Conservation (phyloP, 1,139 yeast species). For the Magnusiomyces starmeri region DNA sequence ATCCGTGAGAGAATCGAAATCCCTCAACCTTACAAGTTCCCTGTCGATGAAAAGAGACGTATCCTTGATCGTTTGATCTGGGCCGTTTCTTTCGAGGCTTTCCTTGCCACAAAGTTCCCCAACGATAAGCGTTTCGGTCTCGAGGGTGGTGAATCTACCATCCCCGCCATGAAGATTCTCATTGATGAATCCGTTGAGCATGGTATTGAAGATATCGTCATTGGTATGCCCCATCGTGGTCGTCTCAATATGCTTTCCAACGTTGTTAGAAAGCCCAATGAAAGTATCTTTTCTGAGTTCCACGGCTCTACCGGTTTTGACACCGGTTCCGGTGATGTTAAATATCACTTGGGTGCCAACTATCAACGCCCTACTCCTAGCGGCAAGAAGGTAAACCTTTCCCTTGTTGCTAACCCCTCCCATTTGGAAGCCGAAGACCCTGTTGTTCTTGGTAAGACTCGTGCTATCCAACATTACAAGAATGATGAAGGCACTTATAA, state of each 20-base stretch:
- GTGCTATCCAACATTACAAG: conserved; percentile 92
- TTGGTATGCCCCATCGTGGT: conserved; percentile 99
- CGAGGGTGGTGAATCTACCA: conserved; percentile 95
- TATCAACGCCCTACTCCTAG: conserved; percentile 98
- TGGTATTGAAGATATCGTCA: conserved; percentile 92
- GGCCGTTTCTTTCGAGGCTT: conserved; percentile 90
- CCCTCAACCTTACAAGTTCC: conserved; percentile 77
- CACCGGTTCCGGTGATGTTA: conserved; percentile 96
- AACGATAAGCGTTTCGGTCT: conserved; percentile 97
- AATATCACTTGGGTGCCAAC: conserved; percentile 98
- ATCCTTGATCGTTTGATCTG: conserved; percentile 94
- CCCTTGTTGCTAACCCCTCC: conserved; percentile 96
- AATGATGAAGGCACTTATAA: conserved; percentile 72
- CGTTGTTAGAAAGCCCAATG: conserved; percentile 97
- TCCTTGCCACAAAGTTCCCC: conserved; percentile 91
- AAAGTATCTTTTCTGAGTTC: conserved; percentile 93
- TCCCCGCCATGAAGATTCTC: conserved; percentile 94
- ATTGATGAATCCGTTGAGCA: conserved; percentile 89
- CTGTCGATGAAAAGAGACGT: conserved; percentile 88
- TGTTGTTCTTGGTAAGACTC: conserved; percentile 94
- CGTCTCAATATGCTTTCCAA: conserved; percentile 94
- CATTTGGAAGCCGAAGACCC: conserved; percentile 99
- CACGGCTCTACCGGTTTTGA: conserved; percentile 78
- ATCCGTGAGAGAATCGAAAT: conserved; percentile 93
- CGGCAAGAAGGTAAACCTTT: conserved; percentile 91